Evolutionary conservation across 352 stramenopile genomes (phyloP).

Genomic region (Phytophthora cactorum): DNA sequence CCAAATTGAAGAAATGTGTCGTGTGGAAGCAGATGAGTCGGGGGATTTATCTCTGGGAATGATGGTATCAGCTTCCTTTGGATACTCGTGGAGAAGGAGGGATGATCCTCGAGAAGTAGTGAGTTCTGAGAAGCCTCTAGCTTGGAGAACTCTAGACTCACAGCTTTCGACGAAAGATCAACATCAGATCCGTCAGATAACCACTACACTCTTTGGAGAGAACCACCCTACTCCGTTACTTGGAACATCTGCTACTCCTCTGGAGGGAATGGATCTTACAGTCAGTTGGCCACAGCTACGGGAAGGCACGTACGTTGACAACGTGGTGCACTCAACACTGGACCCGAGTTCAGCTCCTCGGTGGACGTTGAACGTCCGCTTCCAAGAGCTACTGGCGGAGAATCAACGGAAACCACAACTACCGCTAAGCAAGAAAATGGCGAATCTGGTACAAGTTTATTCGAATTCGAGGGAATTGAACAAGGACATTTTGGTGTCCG

Average conservation of each 20-base stretch:
- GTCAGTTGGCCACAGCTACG: conserved; percentile 72
- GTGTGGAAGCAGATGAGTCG: conserved; percentile 42
- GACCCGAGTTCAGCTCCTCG: conserved; percentile 66
- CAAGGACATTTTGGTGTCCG: conserved; percentile 75
- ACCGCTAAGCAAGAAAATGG: conserved; percentile 66
- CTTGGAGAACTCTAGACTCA: conserved; percentile 36
- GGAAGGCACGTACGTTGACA: conserved; percentile 87
- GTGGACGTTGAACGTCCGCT: conserved; percentile 65
- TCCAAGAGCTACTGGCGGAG: conserved; percentile 46
- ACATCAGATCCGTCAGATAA: conserved; percentile 35
- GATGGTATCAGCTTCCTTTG: conserved; percentile 73
- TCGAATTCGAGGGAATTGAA: conserved; percentile 70
- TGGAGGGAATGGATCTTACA: conserved; percentile 64
- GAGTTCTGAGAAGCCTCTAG: conserved; percentile 17
- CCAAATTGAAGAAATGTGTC: conserved; percentile 68
- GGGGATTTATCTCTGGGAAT: conserved; percentile 57
- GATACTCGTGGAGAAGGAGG: conserved; percentile 56
- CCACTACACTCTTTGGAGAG: conserved; percentile 45
- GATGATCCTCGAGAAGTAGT: conserved; percentile 53
- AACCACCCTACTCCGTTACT: conserved; percentile 36
- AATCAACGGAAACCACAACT: conserved; percentile 64
- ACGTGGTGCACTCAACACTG: conserved; percentile 83
- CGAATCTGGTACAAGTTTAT: conserved; percentile 81
- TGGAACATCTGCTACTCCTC: conserved; percentile 45
- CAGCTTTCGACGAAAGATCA: conserved; percentile 22